phyloP scores from a whole-genome alignment of 371 early-diverging fungal species.

The Rhizopus sp. region DNA sequence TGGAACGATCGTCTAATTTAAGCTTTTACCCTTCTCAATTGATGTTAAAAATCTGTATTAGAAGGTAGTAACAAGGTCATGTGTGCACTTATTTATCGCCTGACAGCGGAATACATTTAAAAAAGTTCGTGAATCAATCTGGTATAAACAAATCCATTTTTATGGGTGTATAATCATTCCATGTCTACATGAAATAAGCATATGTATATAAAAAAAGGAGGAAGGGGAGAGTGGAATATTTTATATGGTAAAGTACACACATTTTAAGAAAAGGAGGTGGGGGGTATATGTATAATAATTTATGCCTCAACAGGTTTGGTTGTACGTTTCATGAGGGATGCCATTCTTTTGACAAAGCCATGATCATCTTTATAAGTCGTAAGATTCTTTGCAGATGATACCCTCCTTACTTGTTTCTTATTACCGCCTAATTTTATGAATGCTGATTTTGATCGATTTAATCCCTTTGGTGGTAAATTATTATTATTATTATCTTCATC shows the following conservation, averaged over 20 bases:
- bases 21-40: too few relatives aligned
- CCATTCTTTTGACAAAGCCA: constrained; percentile 44
- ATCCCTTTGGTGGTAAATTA: not conserved
- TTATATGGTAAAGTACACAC: not conserved
- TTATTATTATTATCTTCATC: not conserved
- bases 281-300: not conserved
- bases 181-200: too few relatives aligned
- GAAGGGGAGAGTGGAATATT: not conserved
- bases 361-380: not conserved
- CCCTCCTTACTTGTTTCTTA: constrained; percentile 18
- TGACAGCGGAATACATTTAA: too few relatives aligned
- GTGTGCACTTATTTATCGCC: too few relatives aligned
- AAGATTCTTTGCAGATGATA: constrained; percentile 24
- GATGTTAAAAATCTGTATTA: too few relatives aligned
- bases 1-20: too few relatives aligned
- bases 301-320: constrained; percentile 20
- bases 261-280: not conserved
- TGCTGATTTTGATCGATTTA: constrained; percentile 20
- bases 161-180: too few relatives aligned
- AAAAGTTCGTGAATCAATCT: too few relatives aligned
- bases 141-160: too few relatives aligned
- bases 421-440: constrained; percentile 45
- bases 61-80: too few relatives aligned
- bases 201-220: constrained; percentile 2
- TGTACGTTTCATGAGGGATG: constrained; percentile 31